Evolutionary conservation across 2,329 filamentous ascomycete genomes (phyloP), one percentile per base, ranked within the genome.

Genomic region (Fusarium odoratissimum): DNA sequence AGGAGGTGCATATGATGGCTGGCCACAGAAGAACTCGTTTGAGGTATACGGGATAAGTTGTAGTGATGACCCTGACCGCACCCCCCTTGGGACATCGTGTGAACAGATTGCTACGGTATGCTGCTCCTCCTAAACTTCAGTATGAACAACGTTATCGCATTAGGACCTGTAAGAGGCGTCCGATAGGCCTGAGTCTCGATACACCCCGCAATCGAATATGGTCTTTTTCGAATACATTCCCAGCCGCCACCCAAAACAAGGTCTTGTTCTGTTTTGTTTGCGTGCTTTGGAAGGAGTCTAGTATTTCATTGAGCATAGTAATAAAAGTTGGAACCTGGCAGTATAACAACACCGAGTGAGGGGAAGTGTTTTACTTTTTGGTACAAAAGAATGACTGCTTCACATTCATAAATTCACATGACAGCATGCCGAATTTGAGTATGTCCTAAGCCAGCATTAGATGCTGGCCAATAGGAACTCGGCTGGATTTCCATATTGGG

Each of bases 381-480:
- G 45, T 23, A 6, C 17, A 46, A 16, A 37, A 11, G 11, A 21
- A 14, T 9, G 12, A 21, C 38, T 3, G 4, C 23, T 41, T 58
- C 46, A 48, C 46, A 40, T 58, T 30, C 25, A 38, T 31, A 28
- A 31, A 21, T 55, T 55, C 17, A 33, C 19, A 13, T 28, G 25
- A 19, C 23, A 17, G 14, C 30, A 57, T 44, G 42, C 35, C 38
- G 33, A 41, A 51, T 17, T 33, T 23, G 44, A 25, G 11, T 21
- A 7, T n/a, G 38, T n/a, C 38, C 60, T 37, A 57, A 41, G 54
- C 55, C 49, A n/a, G 33, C n/a, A 45, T 60, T 38, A 45, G 35
- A 37, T 35, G 25, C 28, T 64, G 37, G 19, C 69, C 69, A 72
- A 72, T 72, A 35, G 55, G 56, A 65, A 25, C 60, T 61, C n/a